phyloP scores from a whole-genome alignment of 2,329 filamentous ascomycete species.

The Calonectria honghensis region DNA sequence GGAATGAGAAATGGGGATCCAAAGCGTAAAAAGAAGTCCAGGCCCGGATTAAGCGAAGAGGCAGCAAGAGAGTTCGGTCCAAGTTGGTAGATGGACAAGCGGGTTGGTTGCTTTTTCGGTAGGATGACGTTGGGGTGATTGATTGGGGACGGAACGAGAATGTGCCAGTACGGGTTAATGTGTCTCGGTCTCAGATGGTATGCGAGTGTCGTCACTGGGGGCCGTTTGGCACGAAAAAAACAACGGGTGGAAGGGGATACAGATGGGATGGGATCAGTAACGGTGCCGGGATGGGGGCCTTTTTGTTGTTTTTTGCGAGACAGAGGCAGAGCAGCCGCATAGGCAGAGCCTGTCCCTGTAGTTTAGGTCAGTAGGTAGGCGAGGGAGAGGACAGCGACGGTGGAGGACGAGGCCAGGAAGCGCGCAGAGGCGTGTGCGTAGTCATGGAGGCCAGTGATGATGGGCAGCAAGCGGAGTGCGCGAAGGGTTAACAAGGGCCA shows the following conservation, averaged over 20 bases:
- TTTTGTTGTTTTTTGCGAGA: slow-evolving; percentile 38
- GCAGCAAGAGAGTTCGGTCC: slow-evolving; percentile 43
- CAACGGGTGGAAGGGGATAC: slow-evolving; percentile 28
- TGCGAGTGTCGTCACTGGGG: slow-evolving; percentile 36
- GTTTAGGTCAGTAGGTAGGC: slow-evolving; percentile 33
- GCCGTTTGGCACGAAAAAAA: slow-evolving; percentile 29
- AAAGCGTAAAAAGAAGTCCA: slow-evolving; percentile 54
- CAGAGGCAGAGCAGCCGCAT: slow-evolving; percentile 34
- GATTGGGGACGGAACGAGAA: slow-evolving; percentile 30
- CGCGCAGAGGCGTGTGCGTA: slow-evolving; percentile 36
- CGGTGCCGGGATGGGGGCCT: slow-evolving; percentile 35
- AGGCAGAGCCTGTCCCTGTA: slow-evolving; percentile 35
- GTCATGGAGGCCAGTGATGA: slow-evolving; percentile 32
- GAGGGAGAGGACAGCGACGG: slow-evolving; percentile 26
- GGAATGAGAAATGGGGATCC: slow-evolving; percentile 52
- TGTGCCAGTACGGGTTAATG: slow-evolving; percentile 16
- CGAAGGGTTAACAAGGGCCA: slow-evolving; percentile 34
- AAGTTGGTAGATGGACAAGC: slow-evolving; percentile 31
- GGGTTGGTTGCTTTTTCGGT: slow-evolving; percentile 33
- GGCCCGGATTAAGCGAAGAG: slow-evolving; percentile 47
- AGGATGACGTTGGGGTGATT: slow-evolving; percentile 36
- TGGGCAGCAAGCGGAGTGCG: slow-evolving; percentile 37
- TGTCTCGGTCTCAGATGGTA: slow-evolving; percentile 30
- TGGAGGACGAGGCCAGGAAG: slow-evolving; percentile 18
- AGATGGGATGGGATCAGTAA: slow-evolving; percentile 30